Base-by-base conservation (phyloP, 768 basidiomycete species). In the Lactarius evosmus region DNA sequence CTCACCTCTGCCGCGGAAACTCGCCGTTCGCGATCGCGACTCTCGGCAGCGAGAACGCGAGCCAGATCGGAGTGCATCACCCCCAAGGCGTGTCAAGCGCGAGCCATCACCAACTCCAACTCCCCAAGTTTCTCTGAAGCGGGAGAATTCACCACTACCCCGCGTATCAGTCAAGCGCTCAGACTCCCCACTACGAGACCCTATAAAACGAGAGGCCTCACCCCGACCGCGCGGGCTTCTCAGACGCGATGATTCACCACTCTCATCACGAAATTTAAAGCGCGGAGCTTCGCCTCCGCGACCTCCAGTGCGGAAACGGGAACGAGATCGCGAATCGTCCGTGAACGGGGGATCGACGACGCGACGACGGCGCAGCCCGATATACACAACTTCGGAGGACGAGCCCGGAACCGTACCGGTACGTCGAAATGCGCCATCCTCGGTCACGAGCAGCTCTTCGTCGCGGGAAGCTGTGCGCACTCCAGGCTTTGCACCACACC, bases 211-310 rank as follows among this genome's bases (percentile, higher is more conserved):
- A 62, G 66, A 65, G 29, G 59, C 44, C 32, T 64, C 61, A 4
- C 64, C 61, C 36, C 70, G 72, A 60, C 66, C 32, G 2, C 66
- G 67, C 53, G 25, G 34, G 11, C 63, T 60, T 33, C 27, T 62
- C 25, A 67, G 56, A 38, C 66, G 65, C 17, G 60, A 50, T 2
- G 54, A 46, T 40, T 61, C 54, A 14, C 55, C 64, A 5, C 49
- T 22, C 41, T 32, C 50, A n/a, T 32, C 56, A 14, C 61, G 63
- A 30, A 61, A 86, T 69, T 78, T 55, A 9, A 62, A 66, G 61
- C 69, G 77, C 27, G 78, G 82, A 62, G 74, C 73, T 9, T 71
- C 73, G 2, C 64, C 72, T 9, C 72, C 75, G 58, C 46, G 67
- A 65, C 46, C 55, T 19, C 68, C 61, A 14, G 52, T 41, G 2